phyloP scores from a whole-genome alignment of 768 basidiomycete species.

The Pholiota molesta region DNA sequence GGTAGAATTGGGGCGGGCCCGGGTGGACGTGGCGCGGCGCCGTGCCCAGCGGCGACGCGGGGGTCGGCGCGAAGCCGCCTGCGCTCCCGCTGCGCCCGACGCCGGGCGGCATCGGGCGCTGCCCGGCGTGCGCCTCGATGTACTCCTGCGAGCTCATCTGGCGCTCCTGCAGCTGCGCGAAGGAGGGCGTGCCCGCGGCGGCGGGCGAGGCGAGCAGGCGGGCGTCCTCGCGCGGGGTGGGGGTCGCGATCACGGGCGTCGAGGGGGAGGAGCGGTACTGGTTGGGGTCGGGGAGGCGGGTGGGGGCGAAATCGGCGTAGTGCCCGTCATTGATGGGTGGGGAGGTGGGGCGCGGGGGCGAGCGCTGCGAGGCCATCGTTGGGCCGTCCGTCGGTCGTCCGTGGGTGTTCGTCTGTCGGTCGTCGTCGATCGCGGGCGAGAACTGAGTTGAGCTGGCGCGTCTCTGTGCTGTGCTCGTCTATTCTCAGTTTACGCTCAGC shows the following conservation, averaged over 20 bases:
- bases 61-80: neutral
- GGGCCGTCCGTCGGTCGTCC: neutral
- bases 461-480: too few relatives aligned
- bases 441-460: neutral
- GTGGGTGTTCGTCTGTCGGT: neutral
- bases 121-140: neutral
- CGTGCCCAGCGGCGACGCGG: neutral
- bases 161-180: neutral
- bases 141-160: slow-evolving; percentile 6
- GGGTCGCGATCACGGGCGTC: neutral
- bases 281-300: neutral
- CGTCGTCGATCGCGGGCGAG: neutral
- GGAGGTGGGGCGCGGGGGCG: neutral
- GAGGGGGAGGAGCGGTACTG: neutral
- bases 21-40: neutral
- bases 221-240: slow-evolving; percentile 14
- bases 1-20: neutral
- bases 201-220: slow-evolving; percentile 18
- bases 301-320: neutral
- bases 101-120: neutral
- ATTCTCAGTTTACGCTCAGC: neutral
- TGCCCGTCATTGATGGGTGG: neutral
- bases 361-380: neutral
- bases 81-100: slow-evolving; percentile 9
- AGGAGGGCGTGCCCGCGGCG: neutral